A percentile compares a stretch with the other conserved stretches of the same genome.
These are phyloP conservation scores for Diddensiella transvaalensis DNA, from an alignment of 805 yeast genomes.

Conservation along the genomic window DNA sequence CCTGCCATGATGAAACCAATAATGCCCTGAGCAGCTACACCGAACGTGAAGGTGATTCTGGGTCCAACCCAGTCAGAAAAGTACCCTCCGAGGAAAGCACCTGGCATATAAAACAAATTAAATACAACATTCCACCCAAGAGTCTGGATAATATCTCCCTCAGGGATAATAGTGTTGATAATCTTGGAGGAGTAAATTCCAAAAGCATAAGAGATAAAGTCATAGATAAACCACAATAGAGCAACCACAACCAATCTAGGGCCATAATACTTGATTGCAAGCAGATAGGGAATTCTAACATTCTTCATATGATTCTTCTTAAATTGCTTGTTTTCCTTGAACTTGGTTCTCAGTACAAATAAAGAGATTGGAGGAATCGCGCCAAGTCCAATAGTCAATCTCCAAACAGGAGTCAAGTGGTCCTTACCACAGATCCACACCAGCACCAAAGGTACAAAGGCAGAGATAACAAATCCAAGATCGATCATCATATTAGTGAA, in stretches of 20 bases:
- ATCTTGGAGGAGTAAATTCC: conserved; percentile 79
- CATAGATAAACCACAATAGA: conserved; percentile 86
- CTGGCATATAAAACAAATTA: conserved; percentile 86
- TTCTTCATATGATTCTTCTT: conserved; percentile 64
- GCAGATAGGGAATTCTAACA: conserved; percentile 60
- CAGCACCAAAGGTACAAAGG: conserved; percentile 83
- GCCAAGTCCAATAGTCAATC: conserved; percentile 85
- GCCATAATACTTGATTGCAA: conserved; percentile 78
- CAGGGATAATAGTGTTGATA: conserved; percentile 55
- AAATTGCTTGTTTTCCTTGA: conserved; percentile 71
- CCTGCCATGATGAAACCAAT: conserved; percentile 86
- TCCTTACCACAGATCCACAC: conserved; percentile 74
- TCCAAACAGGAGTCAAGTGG: conserved; percentile 83
- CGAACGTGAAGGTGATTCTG: conserved; percentile 66
- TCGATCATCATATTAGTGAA: conserved; percentile 89
- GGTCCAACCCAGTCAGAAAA: conserved; percentile 91
- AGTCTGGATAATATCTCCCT: conserved; percentile 60
- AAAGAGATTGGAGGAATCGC: conserved; percentile 81
- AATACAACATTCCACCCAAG: conserved; percentile 93
- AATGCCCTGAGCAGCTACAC: conserved; percentile 68
- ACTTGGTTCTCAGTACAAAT: conserved; percentile 71
- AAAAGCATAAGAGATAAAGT: conserved; percentile 82
- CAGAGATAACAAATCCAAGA: conserved; percentile 73
- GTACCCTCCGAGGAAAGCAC: conserved; percentile 82
- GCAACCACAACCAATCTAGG: conserved; percentile 68